These are phyloP conservation scores for Malassezia nana DNA, from an alignment of 1,284 basidiomycete species.

Conservation along the genomic window DNA sequence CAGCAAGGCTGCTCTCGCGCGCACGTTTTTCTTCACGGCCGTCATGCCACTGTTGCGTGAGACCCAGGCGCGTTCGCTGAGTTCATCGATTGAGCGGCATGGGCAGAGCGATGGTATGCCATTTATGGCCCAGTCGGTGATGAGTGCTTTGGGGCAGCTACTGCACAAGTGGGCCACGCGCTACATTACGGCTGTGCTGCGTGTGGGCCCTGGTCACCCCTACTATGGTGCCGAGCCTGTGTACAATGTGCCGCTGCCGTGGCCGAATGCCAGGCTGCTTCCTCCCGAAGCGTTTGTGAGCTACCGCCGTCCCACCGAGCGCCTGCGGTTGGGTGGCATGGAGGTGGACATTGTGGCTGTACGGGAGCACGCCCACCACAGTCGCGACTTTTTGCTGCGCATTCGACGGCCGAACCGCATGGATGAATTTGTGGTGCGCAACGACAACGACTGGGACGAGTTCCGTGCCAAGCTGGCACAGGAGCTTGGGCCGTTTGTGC, in stretches of 20 bases:
- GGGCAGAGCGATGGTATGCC: slow-evolving; percentile 39
- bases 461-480: slow-evolving; percentile 29
- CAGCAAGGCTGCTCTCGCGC: slow-evolving; percentile 32
- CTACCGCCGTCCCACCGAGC: slow-evolving; percentile 34
- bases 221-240: slow-evolving; percentile 24
- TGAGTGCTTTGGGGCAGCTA: slow-evolving; percentile 19
- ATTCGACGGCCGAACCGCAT: slow-evolving; percentile 36
- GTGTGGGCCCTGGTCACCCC: slow-evolving; percentile 29
- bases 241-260: slow-evolving; percentile 28
- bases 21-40: slow-evolving; percentile 29
- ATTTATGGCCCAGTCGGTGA: slow-evolving; percentile 28
- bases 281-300: slow-evolving; percentile 39
- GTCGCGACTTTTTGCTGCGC: slow-evolving; percentile 35
- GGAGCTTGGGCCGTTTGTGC: slow-evolving; percentile 31
- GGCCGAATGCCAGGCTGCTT: slow-evolving; percentile 34
- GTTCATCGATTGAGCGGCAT: slow-evolving; percentile 33
- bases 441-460: slow-evolving; percentile 40
- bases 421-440: slow-evolving; percentile 37
- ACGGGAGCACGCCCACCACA: slow-evolving; percentile 21
- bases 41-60: slow-evolving; percentile 35
- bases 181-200: slow-evolving; percentile 34
- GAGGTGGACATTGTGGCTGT: slow-evolving; percentile 41
- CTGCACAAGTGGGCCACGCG: slow-evolving; percentile 29
- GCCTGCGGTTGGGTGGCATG: slow-evolving; percentile 36
- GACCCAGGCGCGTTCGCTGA: slow-evolving; percentile 35